These are phyloP conservation scores for Clonostachys solani DNA, from an alignment of 2,329 filamentous ascomycete species.

Conservation along the genomic window DNA sequence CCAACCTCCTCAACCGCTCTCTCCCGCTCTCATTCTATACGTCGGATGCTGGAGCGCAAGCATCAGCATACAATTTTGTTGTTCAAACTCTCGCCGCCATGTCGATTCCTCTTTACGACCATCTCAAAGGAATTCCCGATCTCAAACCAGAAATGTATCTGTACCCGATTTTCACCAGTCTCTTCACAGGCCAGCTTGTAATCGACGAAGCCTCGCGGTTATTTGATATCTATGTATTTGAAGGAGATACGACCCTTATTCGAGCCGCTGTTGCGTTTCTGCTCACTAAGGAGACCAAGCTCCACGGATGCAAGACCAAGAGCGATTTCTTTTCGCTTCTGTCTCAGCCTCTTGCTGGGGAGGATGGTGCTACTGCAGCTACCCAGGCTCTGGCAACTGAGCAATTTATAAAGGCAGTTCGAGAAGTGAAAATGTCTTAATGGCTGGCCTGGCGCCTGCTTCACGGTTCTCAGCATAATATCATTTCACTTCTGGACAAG, in stretches of 20 bases:
- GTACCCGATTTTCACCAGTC: slow-evolving; percentile 53
- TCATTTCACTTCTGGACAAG: too few relatives aligned
- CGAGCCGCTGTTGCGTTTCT: slow-evolving; percentile 68
- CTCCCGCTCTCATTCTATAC: slow-evolving; percentile 73
- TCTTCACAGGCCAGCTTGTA: slow-evolving; percentile 60
- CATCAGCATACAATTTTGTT: slow-evolving; percentile 65
- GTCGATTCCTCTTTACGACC: slow-evolving; percentile 57
- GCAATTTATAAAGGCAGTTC: slow-evolving; percentile 1
- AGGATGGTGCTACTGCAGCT: not conserved
- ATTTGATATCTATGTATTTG: slow-evolving; percentile 82
- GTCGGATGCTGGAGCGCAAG: slow-evolving; percentile 63
- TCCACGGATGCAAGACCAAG: slow-evolving; percentile 40
- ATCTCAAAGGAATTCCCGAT: slow-evolving; percentile 49
- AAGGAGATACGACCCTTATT: slow-evolving; percentile 70
- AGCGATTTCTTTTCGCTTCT: slow-evolving; percentile 29
- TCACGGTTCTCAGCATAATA: too few relatives aligned
- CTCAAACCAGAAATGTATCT: slow-evolving; percentile 51
- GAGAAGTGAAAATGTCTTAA: not conserved
- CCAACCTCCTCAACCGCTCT: slow-evolving; percentile 74
- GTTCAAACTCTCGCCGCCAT: slow-evolving; percentile 64
- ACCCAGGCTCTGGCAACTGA: not conserved
- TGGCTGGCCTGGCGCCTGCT: too few relatives aligned
- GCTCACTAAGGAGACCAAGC: slow-evolving; percentile 43
- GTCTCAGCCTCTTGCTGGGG: not conserved
- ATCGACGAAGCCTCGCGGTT: slow-evolving; percentile 69